Evolutionary conservation across 2,329 filamentous ascomycete species (phyloP), one percentile per base, ranked within the genome.

Genomic region (Aspergillus unguis): DNA sequence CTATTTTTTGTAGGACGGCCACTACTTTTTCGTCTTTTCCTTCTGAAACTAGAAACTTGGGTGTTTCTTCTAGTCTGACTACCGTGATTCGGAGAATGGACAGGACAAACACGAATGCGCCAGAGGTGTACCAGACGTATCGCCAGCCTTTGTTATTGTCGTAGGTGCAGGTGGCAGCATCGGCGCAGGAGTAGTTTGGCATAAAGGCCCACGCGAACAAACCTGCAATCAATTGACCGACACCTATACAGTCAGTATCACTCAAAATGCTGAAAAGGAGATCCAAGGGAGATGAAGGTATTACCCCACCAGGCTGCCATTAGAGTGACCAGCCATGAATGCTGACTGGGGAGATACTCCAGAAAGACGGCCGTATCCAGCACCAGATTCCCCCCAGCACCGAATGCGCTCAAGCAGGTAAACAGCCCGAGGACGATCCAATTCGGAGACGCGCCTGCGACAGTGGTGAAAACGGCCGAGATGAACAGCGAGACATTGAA

Each of bases 331-430:
- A 92, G 77, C 35, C 83, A 82, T 56, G 83, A 84, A 17, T 83
- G 85, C 0, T 83, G 80, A 52, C 85, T 83, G 0, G 90, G 90
- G 0, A 94, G 73, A 60, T 92, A 92, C 64, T 95, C 90, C 37
- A 94, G 78, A 66, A 94, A 94, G 4, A 94, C 75, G 0, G 89
- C 87, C n/a, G 87, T 87, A 66, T 92, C 88, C 0, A 92, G 85
- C 1, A 86, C 86, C 17, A 92, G 72, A 63, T 90, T 92, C 2
- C 89, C 88, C 23, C 85, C 86, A 3, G 87, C 84, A 77, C 31
- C 75, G 65, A 52, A 61, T 28, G 59, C 60, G 10, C 45, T 44
- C 5, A 49, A 40, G 53, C 64, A 48, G 11, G 40, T 47, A n/a
- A 53, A 53, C 28, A 53, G 66, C 62, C 66, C 66, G 5, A 53